Conservation (phyloP, 352 stramenopile species). For the Phytopythium ostracodes region DNA sequence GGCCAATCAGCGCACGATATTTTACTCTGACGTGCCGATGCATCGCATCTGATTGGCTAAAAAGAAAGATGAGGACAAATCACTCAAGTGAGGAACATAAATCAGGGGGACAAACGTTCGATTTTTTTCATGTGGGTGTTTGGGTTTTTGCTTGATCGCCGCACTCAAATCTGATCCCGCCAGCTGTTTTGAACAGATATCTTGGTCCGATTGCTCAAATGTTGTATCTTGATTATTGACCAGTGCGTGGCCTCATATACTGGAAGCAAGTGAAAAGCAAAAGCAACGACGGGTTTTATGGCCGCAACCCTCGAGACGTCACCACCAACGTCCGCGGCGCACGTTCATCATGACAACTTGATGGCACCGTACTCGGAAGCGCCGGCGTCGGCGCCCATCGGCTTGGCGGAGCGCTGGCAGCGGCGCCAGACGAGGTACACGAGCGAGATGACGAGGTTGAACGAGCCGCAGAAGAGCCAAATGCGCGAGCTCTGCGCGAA, state of each 20-base stretch:
- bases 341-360: slow-evolving; percentile 25
- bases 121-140: not conserved
- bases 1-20: not conserved
- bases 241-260: not conserved
- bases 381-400: not conserved
- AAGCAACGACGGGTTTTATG: not conserved
- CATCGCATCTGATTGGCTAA: not conserved
- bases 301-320: not conserved
- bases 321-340: not conserved
- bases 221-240: not conserved
- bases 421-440: slow-evolving; percentile 64
- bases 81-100: not conserved
- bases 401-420: slow-evolving; percentile 29
- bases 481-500: slow-evolving; percentile 59
- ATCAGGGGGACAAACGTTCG: not conserved
- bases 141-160: not conserved
- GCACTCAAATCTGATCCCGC: not conserved
- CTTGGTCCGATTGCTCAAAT: not conserved
- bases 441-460: slow-evolving; percentile 56
- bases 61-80: not conserved
- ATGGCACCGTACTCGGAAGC: slow-evolving; percentile 26
- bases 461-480: slow-evolving; percentile 69
- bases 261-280: not conserved
- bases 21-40: not conserved
- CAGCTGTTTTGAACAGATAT: not conserved